Evolutionary conservation across 2,329 filamentous ascomycete genomes (phyloP).

Genomic region (Aureobasidium sp.): DNA sequence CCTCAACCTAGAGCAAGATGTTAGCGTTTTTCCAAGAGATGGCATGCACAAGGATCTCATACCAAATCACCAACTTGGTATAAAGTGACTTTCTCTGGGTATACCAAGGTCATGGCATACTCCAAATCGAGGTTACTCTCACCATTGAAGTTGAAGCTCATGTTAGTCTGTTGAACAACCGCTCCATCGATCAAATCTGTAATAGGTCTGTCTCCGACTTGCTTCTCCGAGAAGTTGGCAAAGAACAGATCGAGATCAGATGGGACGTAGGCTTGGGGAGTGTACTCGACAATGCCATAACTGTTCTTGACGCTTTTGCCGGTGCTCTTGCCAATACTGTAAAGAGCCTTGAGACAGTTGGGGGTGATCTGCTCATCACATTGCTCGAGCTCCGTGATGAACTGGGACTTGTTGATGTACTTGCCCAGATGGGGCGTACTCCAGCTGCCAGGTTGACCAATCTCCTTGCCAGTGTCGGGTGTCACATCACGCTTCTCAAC

Average conservation of each 20-base stretch:
- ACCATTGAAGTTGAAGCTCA: slow-evolving; percentile 32
- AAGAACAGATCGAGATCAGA: slow-evolving; percentile 32
- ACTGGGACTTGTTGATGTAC: slow-evolving; percentile 19
- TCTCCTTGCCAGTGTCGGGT: slow-evolving; percentile 19
- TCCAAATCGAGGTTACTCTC: slow-evolving; percentile 52
- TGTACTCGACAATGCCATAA: slow-evolving; percentile 48
- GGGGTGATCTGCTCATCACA: slow-evolving; percentile 53
- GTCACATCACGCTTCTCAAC: slow-evolving; percentile 21
- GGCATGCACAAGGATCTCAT: neutral
- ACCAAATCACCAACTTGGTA: slow-evolving; percentile 40
- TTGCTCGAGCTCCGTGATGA: slow-evolving; percentile 29
- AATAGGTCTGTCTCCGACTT: slow-evolving; percentile 28
- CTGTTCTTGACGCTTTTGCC: slow-evolving; percentile 42
- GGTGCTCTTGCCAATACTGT: slow-evolving; percentile 29
- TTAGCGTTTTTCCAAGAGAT: neutral
- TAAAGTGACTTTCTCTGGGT: slow-evolving; percentile 46
- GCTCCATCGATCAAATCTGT: slow-evolving; percentile 28
- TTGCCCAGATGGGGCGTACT: slow-evolving; percentile 28
- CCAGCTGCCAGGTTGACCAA: slow-evolving; percentile 26
- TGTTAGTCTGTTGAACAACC: slow-evolving; percentile 35
- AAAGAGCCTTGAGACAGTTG: slow-evolving; percentile 40
- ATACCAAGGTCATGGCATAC: slow-evolving; percentile 48
- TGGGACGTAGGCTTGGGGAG: slow-evolving; percentile 44
- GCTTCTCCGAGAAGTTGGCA: slow-evolving; percentile 27
- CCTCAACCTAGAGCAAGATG: slow-evolving; percentile 22